These are phyloP conservation scores for Neonectria punicea DNA, from an alignment of 2,329 filamentous ascomycete species.

Conservation along the genomic window DNA sequence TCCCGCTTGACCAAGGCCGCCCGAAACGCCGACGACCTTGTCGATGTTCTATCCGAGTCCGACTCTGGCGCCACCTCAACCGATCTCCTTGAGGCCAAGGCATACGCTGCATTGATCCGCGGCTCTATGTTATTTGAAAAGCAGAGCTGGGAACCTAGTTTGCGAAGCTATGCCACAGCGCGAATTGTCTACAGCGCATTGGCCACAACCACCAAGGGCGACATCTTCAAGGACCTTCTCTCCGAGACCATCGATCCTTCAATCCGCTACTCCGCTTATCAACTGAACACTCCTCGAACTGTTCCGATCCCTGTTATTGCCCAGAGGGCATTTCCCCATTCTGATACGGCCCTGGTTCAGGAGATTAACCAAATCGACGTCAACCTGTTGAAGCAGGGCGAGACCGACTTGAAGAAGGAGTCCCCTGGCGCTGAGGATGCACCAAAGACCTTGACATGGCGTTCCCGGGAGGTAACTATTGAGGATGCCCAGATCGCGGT, in stretches of 20 bases:
- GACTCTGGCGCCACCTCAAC: constrained; percentile 72
- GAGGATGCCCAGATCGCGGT: constrained; percentile 93
- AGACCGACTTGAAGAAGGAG: constrained; percentile 59
- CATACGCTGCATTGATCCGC: constrained; percentile 80
- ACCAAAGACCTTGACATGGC: constrained; percentile 85
- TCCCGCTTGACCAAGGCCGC: constrained; percentile 86
- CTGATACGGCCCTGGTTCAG: constrained; percentile 69
- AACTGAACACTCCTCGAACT: constrained; percentile 87
- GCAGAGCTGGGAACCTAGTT: constrained; percentile 82
- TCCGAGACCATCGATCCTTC: constrained; percentile 90
- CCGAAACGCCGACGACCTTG: constrained; percentile 74
- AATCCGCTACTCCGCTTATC: constrained; percentile 93
- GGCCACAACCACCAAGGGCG: constrained; percentile 67
- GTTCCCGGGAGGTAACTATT: constrained; percentile 84
- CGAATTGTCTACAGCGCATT: constrained; percentile 86
- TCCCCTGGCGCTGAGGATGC: constrained; percentile 63
- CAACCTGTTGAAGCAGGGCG: constrained; percentile 68
- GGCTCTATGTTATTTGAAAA: constrained; percentile 89
- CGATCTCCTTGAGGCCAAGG: constrained; percentile 86
- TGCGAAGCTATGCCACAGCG: constrained; percentile 79
- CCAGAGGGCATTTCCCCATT: constrained; percentile 78
- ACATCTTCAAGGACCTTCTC: constrained; percentile 87
- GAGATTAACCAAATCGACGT: constrained; percentile 78
- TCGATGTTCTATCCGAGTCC: constrained; percentile 71
- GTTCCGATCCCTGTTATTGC: constrained; percentile 83